Evolutionary conservation across 73 alveolate species (phyloP).

Genomic region (Tetrahymena malaccensis): DNA sequence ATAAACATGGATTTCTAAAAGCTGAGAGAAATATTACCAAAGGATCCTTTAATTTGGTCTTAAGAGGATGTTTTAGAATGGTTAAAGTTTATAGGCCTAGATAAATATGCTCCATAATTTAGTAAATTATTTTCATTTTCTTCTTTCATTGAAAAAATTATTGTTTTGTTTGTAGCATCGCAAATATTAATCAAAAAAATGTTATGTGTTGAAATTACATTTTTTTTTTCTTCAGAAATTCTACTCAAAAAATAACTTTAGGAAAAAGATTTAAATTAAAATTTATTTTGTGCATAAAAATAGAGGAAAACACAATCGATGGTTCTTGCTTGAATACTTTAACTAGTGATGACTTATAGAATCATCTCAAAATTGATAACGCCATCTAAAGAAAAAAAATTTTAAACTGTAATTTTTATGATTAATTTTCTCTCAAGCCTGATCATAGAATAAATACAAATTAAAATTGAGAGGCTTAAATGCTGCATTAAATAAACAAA

Average conservation of each 20-base stretch:
- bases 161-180: background rate
- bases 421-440: background rate
- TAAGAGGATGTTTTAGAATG: background rate
- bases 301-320: slow-evolving; percentile 48
- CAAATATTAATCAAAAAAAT: background rate
- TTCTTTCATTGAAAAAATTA: background rate
- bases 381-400: slow-evolving; percentile 67
- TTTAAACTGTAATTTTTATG: slow-evolving; percentile 11
- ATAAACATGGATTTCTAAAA: background rate
- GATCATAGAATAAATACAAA: background rate
- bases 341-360: slow-evolving; percentile 51
- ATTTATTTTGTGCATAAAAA: background rate
- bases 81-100: background rate
- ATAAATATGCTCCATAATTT: background rate
- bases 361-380: slow-evolving; percentile 50
- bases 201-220: background rate
- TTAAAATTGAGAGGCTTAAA: background rate
- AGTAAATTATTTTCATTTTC: background rate
- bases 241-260: background rate
- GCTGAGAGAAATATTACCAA: background rate
- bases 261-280: background rate
- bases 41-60: background rate
- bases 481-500: background rate
- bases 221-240: background rate
- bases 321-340: slow-evolving; percentile 66